These are phyloP conservation scores for Penicillium sp. DNA, from an alignment of 2,329 filamentous ascomycete species.

Conservation along the genomic window DNA sequence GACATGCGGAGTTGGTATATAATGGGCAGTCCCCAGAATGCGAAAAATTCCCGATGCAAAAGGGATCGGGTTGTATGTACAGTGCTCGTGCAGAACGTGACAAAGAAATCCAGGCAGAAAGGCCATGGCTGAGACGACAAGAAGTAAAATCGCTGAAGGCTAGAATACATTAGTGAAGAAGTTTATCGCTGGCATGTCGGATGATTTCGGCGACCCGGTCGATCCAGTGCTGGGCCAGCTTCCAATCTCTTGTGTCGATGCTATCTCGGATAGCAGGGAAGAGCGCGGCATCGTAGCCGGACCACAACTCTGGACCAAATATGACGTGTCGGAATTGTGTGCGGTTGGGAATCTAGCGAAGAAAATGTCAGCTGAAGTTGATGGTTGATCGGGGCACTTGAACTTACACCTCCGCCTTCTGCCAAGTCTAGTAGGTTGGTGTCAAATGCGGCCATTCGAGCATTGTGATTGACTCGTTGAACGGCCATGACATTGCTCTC, in stretches of 20 bases:
- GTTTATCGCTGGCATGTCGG: constrained; percentile 57
- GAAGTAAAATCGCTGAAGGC: constrained; percentile 1
- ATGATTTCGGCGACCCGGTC: constrained; percentile 72
- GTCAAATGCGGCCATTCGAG: constrained; percentile 78
- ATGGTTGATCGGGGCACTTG: background rate
- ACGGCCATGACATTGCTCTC: constrained; percentile 70
- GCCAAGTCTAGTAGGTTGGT: constrained; percentile 77
- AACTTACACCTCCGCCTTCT: constrained; percentile 70
- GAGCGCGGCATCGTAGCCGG: constrained; percentile 64
- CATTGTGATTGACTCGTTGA: constrained; percentile 74
- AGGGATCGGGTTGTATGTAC: constrained; percentile 23
- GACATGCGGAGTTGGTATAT: constrained; percentile 16
- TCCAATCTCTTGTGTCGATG: constrained; percentile 71
- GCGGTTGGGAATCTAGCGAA: constrained; percentile 72
- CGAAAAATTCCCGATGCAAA: constrained; percentile 8
- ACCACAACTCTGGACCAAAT: constrained; percentile 81
- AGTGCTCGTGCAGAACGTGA: constrained; percentile 13
- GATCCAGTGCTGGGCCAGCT: constrained; percentile 65
- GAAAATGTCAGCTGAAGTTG: constrained; percentile 13
- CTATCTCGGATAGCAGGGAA: constrained; percentile 88
- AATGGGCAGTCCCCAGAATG: constrained; percentile 16
- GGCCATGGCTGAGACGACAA: constrained; percentile 1
- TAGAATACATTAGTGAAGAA: constrained; percentile 38
- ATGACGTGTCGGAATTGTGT: constrained; percentile 93
- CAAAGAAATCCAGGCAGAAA: constrained; percentile 11